Base-by-base conservation (phyloP, 129 eudicot species). In the Kitagawia praeruptora region DNA sequence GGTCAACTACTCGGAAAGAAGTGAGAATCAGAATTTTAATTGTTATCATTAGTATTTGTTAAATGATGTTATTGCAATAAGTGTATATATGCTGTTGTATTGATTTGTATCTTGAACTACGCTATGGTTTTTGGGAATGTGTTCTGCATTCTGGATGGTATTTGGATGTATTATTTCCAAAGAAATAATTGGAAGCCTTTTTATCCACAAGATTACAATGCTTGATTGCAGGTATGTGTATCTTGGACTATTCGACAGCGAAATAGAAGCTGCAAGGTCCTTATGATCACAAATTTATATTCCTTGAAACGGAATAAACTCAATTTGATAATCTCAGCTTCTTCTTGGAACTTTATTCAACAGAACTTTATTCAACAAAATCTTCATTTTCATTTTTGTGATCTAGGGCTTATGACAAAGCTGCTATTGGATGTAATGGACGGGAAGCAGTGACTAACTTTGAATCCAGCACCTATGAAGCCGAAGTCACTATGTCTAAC, bases 1-100 rank as follows among this genome's bases (percentile, higher is more conserved):
- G 98, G 98, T 51, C 98, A 91, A 82, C 88, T 86, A 46, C 89
- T 89, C 39, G 97, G 96, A 39, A 94, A 94, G 84, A 94, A 88
- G 98, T 94, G 84, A 87, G 90, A 56, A 84, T 28, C 70, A 69
- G 75, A 6, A 71, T 25, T 41, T 67, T 6, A 67, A 15, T 4
- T 18, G 19, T 75, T 75, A n/a, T 39, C 79, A 21, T 16, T 75
- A 38, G 37, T 79, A 15, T 6, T 77, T n/a, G 23, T 44, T 79
- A 31, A 4, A 39, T 69, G 40, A 42, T 21, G 66, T 23, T 66
- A 23, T 54, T 51, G 41, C 11, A 56, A 23, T 1, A 34, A 38
- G 28, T 31, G 74, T 47, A n/a, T 53, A 10, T 39, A 6, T 19
- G 53, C 5, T 54, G 25, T 28, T 46, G 42, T 31, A 67, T 39